A percentile compares a stretch with the other conserved stretches of the same genome.
Evolutionary conservation across 352 stramenopile species (phyloP).

Genomic region (Pelagophyceae sp.): DNA sequence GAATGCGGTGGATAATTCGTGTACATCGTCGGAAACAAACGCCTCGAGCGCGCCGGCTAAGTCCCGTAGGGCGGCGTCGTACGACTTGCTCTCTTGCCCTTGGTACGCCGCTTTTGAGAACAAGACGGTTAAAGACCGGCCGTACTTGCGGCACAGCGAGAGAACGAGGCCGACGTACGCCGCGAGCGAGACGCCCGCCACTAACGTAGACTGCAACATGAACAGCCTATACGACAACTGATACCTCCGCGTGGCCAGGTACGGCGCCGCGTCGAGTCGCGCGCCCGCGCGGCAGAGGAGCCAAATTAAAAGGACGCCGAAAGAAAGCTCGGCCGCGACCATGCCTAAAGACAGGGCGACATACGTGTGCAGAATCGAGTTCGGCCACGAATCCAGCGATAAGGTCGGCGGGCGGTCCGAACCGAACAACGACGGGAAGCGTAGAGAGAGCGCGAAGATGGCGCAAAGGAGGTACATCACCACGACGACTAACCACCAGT

Average conservation of each 20-base stretch:
- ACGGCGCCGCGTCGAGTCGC: neutral
- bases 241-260: neutral
- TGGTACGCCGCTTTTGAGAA: neutral
- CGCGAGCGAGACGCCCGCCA: neutral
- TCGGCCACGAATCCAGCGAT: neutral
- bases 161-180: neutral
- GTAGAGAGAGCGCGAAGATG: neutral
- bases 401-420: neutral
- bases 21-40: neutral
- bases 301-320: neutral
- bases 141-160: neutral
- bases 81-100: neutral
- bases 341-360: neutral
- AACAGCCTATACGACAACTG: slow-evolving; percentile 12
- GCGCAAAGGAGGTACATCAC: neutral
- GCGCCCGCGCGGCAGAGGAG: neutral
- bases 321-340: neutral
- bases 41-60: slow-evolving; percentile 1
- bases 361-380: neutral
- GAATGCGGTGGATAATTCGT: neutral
- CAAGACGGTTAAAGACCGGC: neutral
- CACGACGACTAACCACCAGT: neutral
- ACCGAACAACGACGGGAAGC: slow-evolving; percentile 7
- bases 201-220: neutral
- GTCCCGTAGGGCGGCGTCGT: neutral